Base-by-base conservation (phyloP, 805 yeast species). In the Helenozyma baotianmanensis region DNA sequence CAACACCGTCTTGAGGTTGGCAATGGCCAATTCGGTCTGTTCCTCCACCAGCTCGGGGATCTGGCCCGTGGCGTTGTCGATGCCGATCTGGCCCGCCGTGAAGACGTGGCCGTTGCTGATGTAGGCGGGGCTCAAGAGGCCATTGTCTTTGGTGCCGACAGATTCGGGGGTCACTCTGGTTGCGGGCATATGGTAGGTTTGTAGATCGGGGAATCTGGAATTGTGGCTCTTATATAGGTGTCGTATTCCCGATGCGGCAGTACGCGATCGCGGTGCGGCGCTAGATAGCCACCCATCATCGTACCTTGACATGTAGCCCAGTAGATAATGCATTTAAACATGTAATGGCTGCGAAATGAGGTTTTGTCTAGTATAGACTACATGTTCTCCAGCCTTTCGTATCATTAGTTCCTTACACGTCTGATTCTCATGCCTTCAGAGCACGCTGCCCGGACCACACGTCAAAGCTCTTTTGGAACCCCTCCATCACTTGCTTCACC, bases 31-130 rank as follows among this genome's bases (percentile, higher is more conserved):
- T 35, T 58, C 61, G 14, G 77, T 63, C 51, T 76, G 80, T 26
- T 59, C 60, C 27, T 54, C 70, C 32, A 72, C 56, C 16, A 61
- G 57, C 9, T 53, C 60, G 13, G 77, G 68, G 16, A 64, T 45
- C n/a, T 51, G 51, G 11, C 73, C 73, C 9, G 63, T 56, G 21
- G 55, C 51, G 21, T 55, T 52, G 38, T 68, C 65, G 18, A 50
- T 51, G 14, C 78, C 78, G 11, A 67, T 57, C 26, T 59, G 53
- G 2, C 78, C 79, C n/a, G 76, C 67, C 8, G 76, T 64, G 54
- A 64, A 71, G 14, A 73, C 55, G 28, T 58, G 59, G 19, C 68
- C 72, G 23, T 60, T 62, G 35, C 27, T 25, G 27, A 25, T 9
- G 27, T 15, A 14, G 6, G 21, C 27, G 6, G 21, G 27, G 21